Conservation (phyloP, 2,329 filamentous ascomycete species). For the Alternaria dauci region DNA sequence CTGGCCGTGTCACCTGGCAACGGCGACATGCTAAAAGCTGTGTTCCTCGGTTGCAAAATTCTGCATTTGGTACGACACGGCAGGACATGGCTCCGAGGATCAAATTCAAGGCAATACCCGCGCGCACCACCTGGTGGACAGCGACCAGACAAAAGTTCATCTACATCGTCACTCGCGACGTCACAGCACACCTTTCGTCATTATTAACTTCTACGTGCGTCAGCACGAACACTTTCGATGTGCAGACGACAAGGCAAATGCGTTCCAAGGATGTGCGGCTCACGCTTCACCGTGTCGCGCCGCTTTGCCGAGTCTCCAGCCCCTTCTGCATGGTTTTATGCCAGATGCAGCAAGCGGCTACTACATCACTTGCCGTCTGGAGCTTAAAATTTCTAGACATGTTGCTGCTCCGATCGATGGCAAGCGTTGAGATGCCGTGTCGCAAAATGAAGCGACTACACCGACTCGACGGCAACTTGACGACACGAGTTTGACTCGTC, state of each 20-base stretch:
- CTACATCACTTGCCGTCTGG: conserved; percentile 3
- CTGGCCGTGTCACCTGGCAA: conserved; percentile 11
- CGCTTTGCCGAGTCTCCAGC: conserved; percentile 5
- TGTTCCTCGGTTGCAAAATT: conserved; percentile 7
- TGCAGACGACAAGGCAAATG: conserved; percentile 3
- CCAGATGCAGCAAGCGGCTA: conserved; percentile 6
- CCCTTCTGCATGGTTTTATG: conserved; percentile 5
- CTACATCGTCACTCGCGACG: conserved; percentile 8
- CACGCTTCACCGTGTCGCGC: conserved; percentile 11
- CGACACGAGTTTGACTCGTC: conserved; percentile 22
- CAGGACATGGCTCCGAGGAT: conserved; percentile 5
- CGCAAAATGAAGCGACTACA: conserved; percentile 29
- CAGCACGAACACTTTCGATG: conserved; percentile 3
- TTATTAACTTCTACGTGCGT: not conserved
- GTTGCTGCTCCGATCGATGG: conserved; percentile 11
- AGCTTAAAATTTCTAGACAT: conserved; percentile 6
- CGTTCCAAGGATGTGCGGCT: conserved; percentile 3
- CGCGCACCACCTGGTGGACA: conserved; percentile 5
- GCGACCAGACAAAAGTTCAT: conserved; percentile 5
- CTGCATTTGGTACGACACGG: conserved; percentile 6
- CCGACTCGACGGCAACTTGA: conserved; percentile 31
- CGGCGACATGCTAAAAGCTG: conserved; percentile 10
- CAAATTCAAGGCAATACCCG: conserved; percentile 1
- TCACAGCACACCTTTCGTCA: conserved; percentile 1
- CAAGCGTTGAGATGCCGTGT: conserved; percentile 18